A percentile compares a stretch with the other conserved stretches of the same genome.
phyloP scores from a whole-genome alignment of 208 protist species.

The Tritrichomonas foetus region DNA sequence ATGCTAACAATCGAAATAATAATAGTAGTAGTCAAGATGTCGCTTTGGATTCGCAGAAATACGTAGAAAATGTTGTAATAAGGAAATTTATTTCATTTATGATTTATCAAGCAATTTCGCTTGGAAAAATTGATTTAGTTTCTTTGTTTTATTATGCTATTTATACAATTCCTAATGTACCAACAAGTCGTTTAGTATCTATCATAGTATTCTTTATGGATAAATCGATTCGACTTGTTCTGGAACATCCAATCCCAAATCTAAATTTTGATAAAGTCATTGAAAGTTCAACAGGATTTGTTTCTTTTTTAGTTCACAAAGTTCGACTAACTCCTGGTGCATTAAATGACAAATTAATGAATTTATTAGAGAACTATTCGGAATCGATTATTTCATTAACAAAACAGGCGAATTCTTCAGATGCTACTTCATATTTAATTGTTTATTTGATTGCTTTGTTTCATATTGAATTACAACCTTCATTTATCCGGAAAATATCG shows the following conservation, averaged over 20 bases:
- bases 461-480: neutral
- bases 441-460: neutral
- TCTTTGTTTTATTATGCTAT: no score
- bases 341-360: neutral
- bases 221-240: no score
- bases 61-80: no score
- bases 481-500: neutral
- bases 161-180: no score
- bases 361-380: neutral
- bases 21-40: no score
- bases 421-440: neutral
- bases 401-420: neutral
- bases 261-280: neutral
- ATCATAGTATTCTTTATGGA: no score
- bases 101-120: no score
- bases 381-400: neutral
- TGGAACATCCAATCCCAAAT: no score
- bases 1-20: no score
- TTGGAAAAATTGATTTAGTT: no score
- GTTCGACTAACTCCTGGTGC: neutral
- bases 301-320: neutral
- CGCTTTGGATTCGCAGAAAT: neutral
- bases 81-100: no score
- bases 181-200: no score
- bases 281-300: neutral